Conservation (phyloP, 257 asterid species). For the Scutellaria minor region DNA sequence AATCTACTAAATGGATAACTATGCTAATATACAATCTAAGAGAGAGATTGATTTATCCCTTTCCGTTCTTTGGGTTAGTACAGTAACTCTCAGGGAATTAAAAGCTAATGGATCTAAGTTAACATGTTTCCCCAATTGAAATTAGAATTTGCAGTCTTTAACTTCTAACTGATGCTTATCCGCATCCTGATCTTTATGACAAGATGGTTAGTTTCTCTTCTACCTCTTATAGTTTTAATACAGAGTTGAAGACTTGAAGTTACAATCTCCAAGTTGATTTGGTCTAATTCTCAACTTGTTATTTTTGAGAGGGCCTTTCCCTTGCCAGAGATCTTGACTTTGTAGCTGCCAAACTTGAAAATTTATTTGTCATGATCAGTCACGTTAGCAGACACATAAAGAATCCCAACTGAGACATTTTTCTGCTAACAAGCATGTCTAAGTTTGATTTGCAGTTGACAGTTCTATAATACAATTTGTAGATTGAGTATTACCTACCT, state of each 20-base stretch:
- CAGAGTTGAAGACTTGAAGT: neutral
- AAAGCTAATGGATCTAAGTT: constrained; percentile 23
- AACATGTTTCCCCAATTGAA: neutral
- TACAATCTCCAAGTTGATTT: neutral
- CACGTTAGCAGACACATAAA: too few species aligned
- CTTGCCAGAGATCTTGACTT: constrained; percentile 23
- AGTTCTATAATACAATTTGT: neutral
- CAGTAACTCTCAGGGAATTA: neutral
- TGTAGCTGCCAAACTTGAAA: neutral
- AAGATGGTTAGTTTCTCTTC: neutral
- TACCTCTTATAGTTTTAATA: neutral
- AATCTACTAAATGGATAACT: neutral
- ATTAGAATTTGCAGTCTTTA: constrained; percentile 6
- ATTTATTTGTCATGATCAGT: neutral
- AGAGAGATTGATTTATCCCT: neutral
- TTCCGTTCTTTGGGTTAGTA: neutral
- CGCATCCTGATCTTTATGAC: neutral
- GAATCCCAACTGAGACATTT: neutral
- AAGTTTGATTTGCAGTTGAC: neutral
- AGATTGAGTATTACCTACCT: neutral
- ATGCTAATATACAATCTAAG: neutral
- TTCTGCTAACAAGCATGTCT: neutral
- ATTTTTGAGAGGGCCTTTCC: constrained; percentile 12
- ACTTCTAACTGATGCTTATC: neutral
- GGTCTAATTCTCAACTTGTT: neutral